These are phyloP conservation scores for Silene vulgaris DNA, from an alignment of 179 eudicot species.

Conservation along the genomic window DNA sequence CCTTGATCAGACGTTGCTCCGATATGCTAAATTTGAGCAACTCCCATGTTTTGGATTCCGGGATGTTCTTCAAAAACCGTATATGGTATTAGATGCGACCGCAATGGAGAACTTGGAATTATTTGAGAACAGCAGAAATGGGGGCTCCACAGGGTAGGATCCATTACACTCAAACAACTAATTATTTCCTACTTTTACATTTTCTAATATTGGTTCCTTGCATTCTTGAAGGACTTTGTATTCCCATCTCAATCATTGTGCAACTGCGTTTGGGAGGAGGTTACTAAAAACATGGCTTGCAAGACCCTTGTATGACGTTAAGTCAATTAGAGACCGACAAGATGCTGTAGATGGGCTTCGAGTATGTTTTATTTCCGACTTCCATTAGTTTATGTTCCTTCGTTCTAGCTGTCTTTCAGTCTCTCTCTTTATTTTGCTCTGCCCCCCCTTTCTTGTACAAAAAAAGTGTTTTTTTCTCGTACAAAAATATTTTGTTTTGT, in stretches of 20 bases:
- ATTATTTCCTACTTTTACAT: background rate
- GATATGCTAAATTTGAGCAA: constrained; percentile 81
- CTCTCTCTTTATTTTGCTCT: background rate
- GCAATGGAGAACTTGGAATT: constrained; percentile 92
- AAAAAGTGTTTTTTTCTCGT: too few species aligned
- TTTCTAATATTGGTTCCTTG: constrained; percentile 9
- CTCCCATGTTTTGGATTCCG: constrained; percentile 67
- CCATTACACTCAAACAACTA: background rate
- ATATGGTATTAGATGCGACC: constrained; percentile 89
- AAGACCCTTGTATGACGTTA: constrained; percentile 67
- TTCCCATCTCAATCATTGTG: constrained; percentile 79
- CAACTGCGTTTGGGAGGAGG: constrained; percentile 88
- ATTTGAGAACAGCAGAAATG: constrained; percentile 80
- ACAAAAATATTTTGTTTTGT: background rate
- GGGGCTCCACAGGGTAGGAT: constrained; percentile 74
- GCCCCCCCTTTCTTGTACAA: too few species aligned
- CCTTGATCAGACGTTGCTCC: constrained; percentile 74
- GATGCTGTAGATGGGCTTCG: constrained; percentile 79
- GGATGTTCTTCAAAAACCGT: constrained; percentile 53
- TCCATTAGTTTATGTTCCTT: constrained; percentile 8
- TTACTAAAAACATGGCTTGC: constrained; percentile 90
- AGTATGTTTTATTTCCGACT: constrained; percentile 34
- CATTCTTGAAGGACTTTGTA: constrained; percentile 57
- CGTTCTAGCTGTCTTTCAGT: background rate
- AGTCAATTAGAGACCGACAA: constrained; percentile 73